Evolutionary conservation across 768 basidiomycete species (phyloP), one percentile per base, ranked within the genome.

Genomic region (Krasilnikovozyma curviuscula): DNA sequence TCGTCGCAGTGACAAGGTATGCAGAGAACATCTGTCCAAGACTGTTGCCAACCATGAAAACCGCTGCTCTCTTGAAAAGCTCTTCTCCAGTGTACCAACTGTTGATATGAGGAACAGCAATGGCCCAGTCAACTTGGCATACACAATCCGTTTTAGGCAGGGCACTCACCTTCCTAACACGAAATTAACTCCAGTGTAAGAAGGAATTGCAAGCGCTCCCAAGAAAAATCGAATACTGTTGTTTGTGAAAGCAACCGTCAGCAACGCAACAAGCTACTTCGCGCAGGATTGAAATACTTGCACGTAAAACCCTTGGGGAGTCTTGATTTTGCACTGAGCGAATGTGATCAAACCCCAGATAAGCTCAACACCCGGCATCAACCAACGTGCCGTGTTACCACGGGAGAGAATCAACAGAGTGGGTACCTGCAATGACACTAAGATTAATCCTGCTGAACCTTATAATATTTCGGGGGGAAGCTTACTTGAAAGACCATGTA

Each of bases 181-280:
- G 39, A 24, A 48, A 32, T 48, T 48, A 32, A 48, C 47, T 31
- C 47, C 47, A 12, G 47, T 48, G 47, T 48, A 48, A 3, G 47
- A 48, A 2, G 47, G 47, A 19, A 48, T 48, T 13, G 47, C 47
- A 27, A 48, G 47, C 7, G 47, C 47, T 16, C 47, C 47, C 23
- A 48, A 32, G 30, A 48, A 32, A 32, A 48, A 48, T 19, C 47
- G 16, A 14, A 39, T 29, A 3, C n/a, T n/a, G n/a, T n/a, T n/a
- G n/a, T n/a, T n/a, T n/a, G n/a, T n/a, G n/a, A n/a, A 29, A 21
- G 23, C 27, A 32, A 25, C 18, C 24, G 34, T n/a, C 14, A n/a
- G 5, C 33, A 21, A 3, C 4, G 14, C 18, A 2, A 18, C 14
- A 45, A n/a, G 44, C 18, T 5, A 28, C 16, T 16, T 13, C 3